Conservation (phyloP, 768 basidiomycete species). For the Agaricus sinodeliciosus region DNA sequence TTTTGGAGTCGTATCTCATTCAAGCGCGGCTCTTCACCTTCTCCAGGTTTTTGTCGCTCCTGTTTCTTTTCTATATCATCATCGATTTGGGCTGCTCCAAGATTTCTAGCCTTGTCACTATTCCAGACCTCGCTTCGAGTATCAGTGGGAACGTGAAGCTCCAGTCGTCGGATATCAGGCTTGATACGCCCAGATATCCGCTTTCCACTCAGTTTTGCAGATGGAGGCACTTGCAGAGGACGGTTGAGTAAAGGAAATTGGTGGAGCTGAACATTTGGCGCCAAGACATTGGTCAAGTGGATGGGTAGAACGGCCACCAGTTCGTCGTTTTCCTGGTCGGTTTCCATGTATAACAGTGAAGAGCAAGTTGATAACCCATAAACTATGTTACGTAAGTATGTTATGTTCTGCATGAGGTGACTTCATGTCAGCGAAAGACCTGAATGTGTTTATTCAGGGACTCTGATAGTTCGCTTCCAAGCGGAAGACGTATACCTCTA, state of each 20-base stretch:
- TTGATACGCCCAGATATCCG: slow-evolving; percentile 71
- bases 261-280: slow-evolving; percentile 66
- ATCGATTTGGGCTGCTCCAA: slow-evolving; percentile 59
- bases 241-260: slow-evolving; percentile 76
- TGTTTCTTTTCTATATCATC: slow-evolving; percentile 80
- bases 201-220: slow-evolving; percentile 67
- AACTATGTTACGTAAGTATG: background rate
- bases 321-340: slow-evolving; percentile 43
- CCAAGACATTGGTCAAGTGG: slow-evolving; percentile 56
- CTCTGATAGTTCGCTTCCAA: too few relatives aligned
- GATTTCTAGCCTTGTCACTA: slow-evolving; percentile 54
- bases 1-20: slow-evolving; percentile 67
- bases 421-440: too few relatives aligned
- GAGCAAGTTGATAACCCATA: slow-evolving; percentile 5
- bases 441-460: too few relatives aligned
- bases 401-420: too few relatives aligned
- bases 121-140: slow-evolving; percentile 79
- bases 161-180: slow-evolving; percentile 51
- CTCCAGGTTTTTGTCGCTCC: slow-evolving; percentile 40
- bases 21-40: slow-evolving; percentile 51
- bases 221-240: slow-evolving; percentile 71
- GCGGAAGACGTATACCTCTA: too few relatives aligned
- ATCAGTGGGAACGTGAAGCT: slow-evolving; percentile 81
- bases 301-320: slow-evolving; percentile 66
- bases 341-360: slow-evolving; percentile 15